phyloP scores from a whole-genome alignment of 495 filamentous ascomycete genomes.

The Trichodelitschia bisporula region DNA sequence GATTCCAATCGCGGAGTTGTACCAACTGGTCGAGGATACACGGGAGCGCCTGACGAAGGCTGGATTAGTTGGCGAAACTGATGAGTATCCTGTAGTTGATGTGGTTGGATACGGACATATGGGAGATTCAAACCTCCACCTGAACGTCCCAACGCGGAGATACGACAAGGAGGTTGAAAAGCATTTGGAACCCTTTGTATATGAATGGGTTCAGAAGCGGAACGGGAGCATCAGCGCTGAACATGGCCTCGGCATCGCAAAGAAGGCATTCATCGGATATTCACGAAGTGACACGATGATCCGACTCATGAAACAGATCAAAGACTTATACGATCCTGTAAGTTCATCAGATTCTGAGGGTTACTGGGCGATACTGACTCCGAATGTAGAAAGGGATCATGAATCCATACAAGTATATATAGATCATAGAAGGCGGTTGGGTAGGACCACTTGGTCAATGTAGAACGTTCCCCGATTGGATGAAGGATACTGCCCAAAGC shows the following conservation, averaged over 20 bases:
- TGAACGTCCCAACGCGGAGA: constrained; percentile 59
- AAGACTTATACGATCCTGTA: constrained; percentile 77
- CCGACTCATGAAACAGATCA: constrained; percentile 78
- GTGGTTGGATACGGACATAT: constrained; percentile 96
- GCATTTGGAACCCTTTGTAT: constrained; percentile 79
- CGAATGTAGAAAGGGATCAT: constrained; percentile 44
- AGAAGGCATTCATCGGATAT: constrained; percentile 86
- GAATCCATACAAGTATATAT: constrained; percentile 59
- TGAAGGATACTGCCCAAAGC: too few species aligned
- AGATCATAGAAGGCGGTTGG: too few species aligned
- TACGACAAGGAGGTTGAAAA: constrained; percentile 82
- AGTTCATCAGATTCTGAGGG: too few species aligned
- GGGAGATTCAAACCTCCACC: constrained; percentile 85
- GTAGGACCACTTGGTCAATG: too few species aligned
- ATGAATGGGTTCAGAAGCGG: constrained; percentile 76
- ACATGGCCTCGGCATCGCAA: constrained; percentile 80
- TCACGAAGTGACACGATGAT: constrained; percentile 71
- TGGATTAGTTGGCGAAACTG: constrained; percentile 55
- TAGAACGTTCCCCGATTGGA: too few species aligned
- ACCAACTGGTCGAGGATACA: constrained; percentile 67
- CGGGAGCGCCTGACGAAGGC: constrained; percentile 39
- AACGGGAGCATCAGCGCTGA: constrained; percentile 90
- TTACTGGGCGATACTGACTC: constrained; percentile 11
- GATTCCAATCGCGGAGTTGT: constrained; percentile 71
- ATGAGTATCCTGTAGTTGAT: constrained; percentile 54